Evolutionary conservation across 495 filamentous ascomycete genomes (phyloP).

Genomic region (Parathielavia appendiculata): DNA sequence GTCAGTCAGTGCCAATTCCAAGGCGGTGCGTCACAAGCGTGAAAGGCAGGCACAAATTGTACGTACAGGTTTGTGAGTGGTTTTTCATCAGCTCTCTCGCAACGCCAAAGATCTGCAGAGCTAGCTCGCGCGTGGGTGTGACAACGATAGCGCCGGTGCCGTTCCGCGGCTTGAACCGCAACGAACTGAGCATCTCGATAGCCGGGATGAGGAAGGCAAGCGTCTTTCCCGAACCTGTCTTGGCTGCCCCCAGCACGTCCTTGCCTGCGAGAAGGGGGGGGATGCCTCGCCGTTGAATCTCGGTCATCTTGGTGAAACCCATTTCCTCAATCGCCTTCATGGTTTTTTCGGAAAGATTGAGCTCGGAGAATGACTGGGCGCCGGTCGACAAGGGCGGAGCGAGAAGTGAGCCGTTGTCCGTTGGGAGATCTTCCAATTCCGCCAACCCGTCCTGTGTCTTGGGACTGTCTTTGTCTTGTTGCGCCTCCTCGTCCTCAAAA

Average conservation of each 20-base stretch:
- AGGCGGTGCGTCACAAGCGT: too few species aligned
- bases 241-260: slow-evolving; percentile 93
- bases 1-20: slow-evolving; percentile 3
- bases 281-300: slow-evolving; percentile 85
- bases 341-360: slow-evolving; percentile 81
- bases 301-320: slow-evolving; percentile 92
- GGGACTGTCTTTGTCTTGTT: slow-evolving; percentile 26
- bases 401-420: slow-evolving; percentile 26
- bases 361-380: slow-evolving; percentile 60
- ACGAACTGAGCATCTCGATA: slow-evolving; percentile 85
- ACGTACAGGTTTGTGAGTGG: slow-evolving; percentile 65
- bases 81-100: slow-evolving; percentile 80
- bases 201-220: slow-evolving; percentile 91
- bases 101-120: slow-evolving; percentile 93
- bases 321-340: slow-evolving; percentile 84
- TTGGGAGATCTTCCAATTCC: slow-evolving; percentile 7
- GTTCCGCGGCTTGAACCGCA: slow-evolving; percentile 73
- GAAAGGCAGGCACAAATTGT: background rate
- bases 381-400: slow-evolving; percentile 31
- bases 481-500: slow-evolving; percentile 19
- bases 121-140: slow-evolving; percentile 82
- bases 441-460: slow-evolving; percentile 25
- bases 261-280: slow-evolving; percentile 83
- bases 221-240: slow-evolving; percentile 96
- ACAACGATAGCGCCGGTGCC: slow-evolving; percentile 85